phyloP scores from a whole-genome alignment of 2,329 filamentous ascomycete species.

The Aspergillus ochraceus region DNA sequence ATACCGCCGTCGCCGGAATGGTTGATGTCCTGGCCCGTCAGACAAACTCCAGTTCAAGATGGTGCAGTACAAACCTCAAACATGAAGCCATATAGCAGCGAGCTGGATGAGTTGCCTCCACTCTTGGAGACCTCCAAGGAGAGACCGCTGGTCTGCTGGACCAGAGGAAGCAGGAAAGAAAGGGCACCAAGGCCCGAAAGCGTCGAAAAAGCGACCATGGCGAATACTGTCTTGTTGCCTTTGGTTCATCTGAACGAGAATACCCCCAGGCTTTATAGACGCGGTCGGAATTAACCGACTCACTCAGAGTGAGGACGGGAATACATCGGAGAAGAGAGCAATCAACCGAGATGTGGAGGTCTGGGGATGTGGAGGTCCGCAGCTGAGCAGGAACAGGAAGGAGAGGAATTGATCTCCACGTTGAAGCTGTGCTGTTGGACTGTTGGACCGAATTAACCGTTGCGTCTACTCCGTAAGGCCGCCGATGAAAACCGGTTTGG shows the following conservation, averaged over 20 bases:
- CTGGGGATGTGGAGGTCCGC: background rate
- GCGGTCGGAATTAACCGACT: background rate
- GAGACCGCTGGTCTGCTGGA: constrained; percentile 3
- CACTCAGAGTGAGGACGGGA: background rate
- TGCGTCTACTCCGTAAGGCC: no score
- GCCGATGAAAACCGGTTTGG: no score
- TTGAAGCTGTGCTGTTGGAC: background rate
- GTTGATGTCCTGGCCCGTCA: constrained; percentile 56
- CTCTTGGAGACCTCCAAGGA: constrained; percentile 12
- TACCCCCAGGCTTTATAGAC: background rate
- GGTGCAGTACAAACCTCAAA: constrained; percentile 33
- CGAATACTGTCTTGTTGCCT: background rate
- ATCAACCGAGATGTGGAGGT: background rate
- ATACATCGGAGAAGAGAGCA: background rate
- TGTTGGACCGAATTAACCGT: no score
- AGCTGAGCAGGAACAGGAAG: background rate
- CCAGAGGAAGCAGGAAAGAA: constrained; percentile 3
- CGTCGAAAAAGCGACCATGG: constrained; percentile 13
- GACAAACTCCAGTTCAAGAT: background rate
- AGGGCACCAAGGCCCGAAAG: constrained; percentile 11
- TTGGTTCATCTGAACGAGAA: background rate
- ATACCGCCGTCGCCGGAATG: constrained; percentile 71
- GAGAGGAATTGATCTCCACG: background rate
- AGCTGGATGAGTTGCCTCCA: constrained; percentile 41
- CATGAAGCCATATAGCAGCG: constrained; percentile 46